Percentiles rank a stretch among this genome's conserved stretches.
phyloP scores from a whole-genome alignment of 176 grass and related monocot genomes.

The Alloteropsis semialata region DNA sequence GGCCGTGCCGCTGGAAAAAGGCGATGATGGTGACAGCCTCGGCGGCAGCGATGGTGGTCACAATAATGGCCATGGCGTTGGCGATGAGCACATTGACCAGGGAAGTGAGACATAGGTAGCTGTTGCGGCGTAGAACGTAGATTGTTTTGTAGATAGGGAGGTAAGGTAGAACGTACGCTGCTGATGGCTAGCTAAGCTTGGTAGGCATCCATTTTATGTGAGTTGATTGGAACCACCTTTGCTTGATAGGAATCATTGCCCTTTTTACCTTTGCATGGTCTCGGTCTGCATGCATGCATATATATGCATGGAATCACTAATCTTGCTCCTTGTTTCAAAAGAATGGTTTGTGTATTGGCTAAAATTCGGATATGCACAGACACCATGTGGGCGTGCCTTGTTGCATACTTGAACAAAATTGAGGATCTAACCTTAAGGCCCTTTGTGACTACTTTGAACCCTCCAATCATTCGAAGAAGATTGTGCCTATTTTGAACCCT shows the following conservation, averaged over 20 bases:
- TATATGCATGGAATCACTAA: not conserved
- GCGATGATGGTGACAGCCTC: not conserved
- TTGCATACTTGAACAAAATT: too few relatives aligned
- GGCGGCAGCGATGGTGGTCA: not conserved
- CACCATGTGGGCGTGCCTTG: too few relatives aligned
- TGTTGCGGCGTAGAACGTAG: not conserved
- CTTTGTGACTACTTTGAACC: too few relatives aligned
- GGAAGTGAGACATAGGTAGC: constrained; percentile 17
- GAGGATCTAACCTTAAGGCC: too few relatives aligned
- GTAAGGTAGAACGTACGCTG: not conserved
- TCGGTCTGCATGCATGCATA: not conserved
- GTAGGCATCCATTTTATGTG: not conserved
- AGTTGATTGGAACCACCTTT: not conserved
- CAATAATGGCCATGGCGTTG: not conserved
- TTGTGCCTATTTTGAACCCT: too few relatives aligned
- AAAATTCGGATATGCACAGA: not conserved
- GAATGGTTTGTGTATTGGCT: not conserved
- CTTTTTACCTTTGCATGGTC: not conserved
- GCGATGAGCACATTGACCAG: constrained; percentile 1
- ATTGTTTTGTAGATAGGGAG: not conserved
- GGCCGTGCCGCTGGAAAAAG: constrained; percentile 8
- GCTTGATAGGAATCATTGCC: not conserved
- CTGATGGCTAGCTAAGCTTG: not conserved
- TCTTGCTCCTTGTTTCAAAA: not conserved
- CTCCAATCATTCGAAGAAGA: too few relatives aligned